Evolutionary conservation across 1,139 yeast genomes (phyloP).

Genomic region (Hyphopichia fennica): DNA sequence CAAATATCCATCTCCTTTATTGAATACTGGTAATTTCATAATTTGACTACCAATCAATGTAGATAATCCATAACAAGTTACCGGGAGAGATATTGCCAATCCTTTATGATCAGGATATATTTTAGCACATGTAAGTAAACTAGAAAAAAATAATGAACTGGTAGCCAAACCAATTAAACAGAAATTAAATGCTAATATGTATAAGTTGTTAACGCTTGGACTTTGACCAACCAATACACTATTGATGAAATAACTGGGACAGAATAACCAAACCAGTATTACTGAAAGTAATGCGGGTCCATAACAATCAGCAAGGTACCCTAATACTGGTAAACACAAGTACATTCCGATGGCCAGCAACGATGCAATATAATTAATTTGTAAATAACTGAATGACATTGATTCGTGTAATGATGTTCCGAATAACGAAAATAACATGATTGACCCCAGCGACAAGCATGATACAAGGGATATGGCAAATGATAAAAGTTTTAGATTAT

Average conservation of each 20-base stretch:
- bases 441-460: slow-evolving; percentile 80
- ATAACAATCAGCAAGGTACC: slow-evolving; percentile 78
- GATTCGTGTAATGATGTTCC: slow-evolving; percentile 64
- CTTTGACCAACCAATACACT: slow-evolving; percentile 9
- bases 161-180: slow-evolving; percentile 75
- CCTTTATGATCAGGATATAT: slow-evolving; percentile 75
- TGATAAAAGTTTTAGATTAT: slow-evolving; percentile 32
- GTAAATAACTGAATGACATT: slow-evolving; percentile 63
- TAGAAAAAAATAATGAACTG: slow-evolving; percentile 74
- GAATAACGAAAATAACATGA: slow-evolving; percentile 76
- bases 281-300: slow-evolving; percentile 78
- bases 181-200: slow-evolving; percentile 25
- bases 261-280: slow-evolving; percentile 60
- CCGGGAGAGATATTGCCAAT: slow-evolving; percentile 83
- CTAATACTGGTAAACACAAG: slow-evolving; percentile 77
- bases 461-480: slow-evolving; percentile 44
- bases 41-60: slow-evolving; percentile 64
- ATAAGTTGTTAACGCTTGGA: not conserved
- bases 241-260: slow-evolving; percentile 69
- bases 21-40: slow-evolving; percentile 43
- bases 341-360: slow-evolving; percentile 81
- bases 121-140: slow-evolving; percentile 80
- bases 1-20: slow-evolving; percentile 24
- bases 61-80: slow-evolving; percentile 82
- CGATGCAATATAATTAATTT: slow-evolving; percentile 77